These are phyloP conservation scores for Cercospora canescens DNA, from an alignment of 2,329 filamentous ascomycete species.

Conservation along the genomic window DNA sequence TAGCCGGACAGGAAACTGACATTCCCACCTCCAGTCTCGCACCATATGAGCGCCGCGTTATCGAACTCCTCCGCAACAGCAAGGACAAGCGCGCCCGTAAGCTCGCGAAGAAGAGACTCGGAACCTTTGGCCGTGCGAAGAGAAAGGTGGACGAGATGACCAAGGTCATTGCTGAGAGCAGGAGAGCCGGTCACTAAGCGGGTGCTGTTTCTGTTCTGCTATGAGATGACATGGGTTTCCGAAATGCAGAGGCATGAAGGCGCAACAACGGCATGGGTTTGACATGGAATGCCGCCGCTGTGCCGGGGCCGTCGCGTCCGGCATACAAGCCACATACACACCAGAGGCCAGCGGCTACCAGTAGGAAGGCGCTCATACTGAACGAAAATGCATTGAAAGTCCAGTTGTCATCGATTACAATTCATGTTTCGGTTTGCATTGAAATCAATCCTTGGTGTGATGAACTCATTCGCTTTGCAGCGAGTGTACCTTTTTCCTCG, in stretches of 20 bases:
- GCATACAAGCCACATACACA: conserved; percentile 8
- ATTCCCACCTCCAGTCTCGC: conserved; percentile 38
- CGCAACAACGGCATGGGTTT: conserved; percentile 18
- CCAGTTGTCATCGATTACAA: not conserved
- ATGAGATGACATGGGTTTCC: conserved; percentile 13
- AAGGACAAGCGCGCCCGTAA: conserved; percentile 99
- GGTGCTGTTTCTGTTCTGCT: conserved; percentile 14
- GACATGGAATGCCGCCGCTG: conserved; percentile 12
- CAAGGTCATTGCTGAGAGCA: conserved; percentile 95
- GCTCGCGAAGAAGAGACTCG: conserved; percentile 99
- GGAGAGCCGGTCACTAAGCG: conserved; percentile 70
- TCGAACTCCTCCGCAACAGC: conserved; percentile 98
- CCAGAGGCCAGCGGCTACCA: conserved; percentile 13
- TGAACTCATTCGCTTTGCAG: not conserved
- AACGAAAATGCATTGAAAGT: conserved; percentile 27
- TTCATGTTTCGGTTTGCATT: not conserved
- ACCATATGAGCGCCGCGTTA: conserved; percentile 89
- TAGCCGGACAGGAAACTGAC: conserved; percentile 19
- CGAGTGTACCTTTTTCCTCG: no score
- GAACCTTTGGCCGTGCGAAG: conserved; percentile 98
- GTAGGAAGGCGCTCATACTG: conserved; percentile 23
- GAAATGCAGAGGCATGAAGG: conserved; percentile 24
- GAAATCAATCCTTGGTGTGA: not conserved
- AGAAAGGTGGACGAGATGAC: conserved; percentile 99
- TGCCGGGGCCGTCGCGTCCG: conserved; percentile 6